phyloP scores from a whole-genome alignment of 2,329 filamentous ascomycete species.

The Colletotrichum paranaense region DNA sequence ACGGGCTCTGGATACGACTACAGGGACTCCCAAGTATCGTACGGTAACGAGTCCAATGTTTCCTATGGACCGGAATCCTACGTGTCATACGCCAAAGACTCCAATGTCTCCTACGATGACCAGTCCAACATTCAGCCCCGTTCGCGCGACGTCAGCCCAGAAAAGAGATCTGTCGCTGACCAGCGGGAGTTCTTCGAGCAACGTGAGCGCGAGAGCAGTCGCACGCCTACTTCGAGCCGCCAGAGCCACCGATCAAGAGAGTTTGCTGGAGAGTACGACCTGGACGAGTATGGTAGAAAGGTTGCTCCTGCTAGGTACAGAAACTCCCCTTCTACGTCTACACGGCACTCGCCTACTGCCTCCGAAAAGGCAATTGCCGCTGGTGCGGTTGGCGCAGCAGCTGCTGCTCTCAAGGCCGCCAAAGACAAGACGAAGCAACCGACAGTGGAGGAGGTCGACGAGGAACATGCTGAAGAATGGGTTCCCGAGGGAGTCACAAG shows the following conservation, averaged over 20 bases:
- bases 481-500: constrained; percentile 64
- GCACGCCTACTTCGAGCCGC: constrained; percentile 46
- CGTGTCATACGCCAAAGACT: constrained; percentile 45
- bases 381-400: constrained; percentile 65
- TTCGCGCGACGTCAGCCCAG: constrained; percentile 51
- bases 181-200: constrained; percentile 53
- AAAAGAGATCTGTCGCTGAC: constrained; percentile 54
- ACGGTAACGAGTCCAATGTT: constrained; percentile 58
- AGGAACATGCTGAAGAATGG: constrained; percentile 50
- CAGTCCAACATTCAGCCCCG: constrained; percentile 42
- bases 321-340: constrained; percentile 65
- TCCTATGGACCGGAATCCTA: constrained; percentile 40
- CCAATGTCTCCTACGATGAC: constrained; percentile 50
- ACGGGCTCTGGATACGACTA: constrained; percentile 54
- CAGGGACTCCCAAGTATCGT: constrained; percentile 30
- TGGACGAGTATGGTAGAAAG: constrained; percentile 69
- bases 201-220: constrained; percentile 53
- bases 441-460: constrained; percentile 45
- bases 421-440: constrained; percentile 55
- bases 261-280: constrained; percentile 64
- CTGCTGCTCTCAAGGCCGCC: constrained; percentile 62
- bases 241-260: constrained; percentile 54
- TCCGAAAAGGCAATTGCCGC: constrained; percentile 69
- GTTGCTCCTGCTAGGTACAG: constrained; percentile 57
- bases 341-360: constrained; percentile 61